A percentile compares a stretch with the other conserved stretches of the same genome.
Conservation (phyloP, 768 basidiomycete genomes). For the Lactifluus piperatus region DNA sequence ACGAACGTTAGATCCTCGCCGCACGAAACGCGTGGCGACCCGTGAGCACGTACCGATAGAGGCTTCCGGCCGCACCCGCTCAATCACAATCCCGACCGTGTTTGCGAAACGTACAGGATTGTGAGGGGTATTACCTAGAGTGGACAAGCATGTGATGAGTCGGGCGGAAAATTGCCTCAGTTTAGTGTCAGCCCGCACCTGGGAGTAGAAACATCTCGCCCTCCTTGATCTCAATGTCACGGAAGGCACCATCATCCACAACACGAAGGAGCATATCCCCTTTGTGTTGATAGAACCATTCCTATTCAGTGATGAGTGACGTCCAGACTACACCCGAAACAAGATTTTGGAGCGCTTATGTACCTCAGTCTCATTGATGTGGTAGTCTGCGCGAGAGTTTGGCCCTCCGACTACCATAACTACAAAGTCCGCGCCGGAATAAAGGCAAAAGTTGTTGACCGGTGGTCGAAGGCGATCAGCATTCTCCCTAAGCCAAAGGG, state of each 20-base stretch:
- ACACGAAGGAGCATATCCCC: constrained; percentile 87
- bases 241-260: constrained; percentile 70
- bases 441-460: constrained; percentile 86
- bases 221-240: constrained; percentile 84
- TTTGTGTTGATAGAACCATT: constrained; percentile 98
- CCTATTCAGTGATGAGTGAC: constrained; percentile 34
- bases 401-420: constrained; percentile 98
- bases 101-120: constrained; percentile 88
- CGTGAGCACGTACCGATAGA: constrained; percentile 70
- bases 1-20: too few relatives aligned
- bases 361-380: constrained; percentile 92
- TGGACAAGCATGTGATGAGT: background rate
- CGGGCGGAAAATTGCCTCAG: background rate
- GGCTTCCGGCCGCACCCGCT: constrained; percentile 68
- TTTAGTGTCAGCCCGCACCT: constrained; percentile 30
- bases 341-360: constrained; percentile 7
- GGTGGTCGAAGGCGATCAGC: constrained; percentile 76
- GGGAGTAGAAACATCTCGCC: constrained; percentile 97
- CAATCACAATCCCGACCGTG: constrained; percentile 88
- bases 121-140: constrained; percentile 86
- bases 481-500: constrained; percentile 82
- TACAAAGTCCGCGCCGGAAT: constrained; percentile 75
- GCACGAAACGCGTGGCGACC: too few relatives aligned
- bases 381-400: constrained; percentile 90
- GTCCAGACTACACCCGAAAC: background rate